Evolutionary conservation across 169 alveolate genomes (phyloP).

Genomic region (Theileria parva): DNA sequence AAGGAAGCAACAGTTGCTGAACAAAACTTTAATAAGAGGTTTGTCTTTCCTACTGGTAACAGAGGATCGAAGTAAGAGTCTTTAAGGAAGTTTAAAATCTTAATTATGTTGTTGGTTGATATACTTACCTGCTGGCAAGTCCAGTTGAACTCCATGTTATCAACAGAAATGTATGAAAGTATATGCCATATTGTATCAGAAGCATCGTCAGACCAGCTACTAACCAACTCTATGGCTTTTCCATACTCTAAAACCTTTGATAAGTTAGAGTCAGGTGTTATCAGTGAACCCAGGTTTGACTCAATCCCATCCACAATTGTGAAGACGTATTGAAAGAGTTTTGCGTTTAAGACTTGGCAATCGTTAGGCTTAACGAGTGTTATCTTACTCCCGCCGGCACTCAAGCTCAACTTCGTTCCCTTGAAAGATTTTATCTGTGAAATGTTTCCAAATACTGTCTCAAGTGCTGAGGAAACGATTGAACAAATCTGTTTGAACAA

Average conservation of each 20-base stretch:
- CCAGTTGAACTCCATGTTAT: constrained; percentile 56
- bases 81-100: constrained; percentile 51
- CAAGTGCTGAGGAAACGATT: constrained; percentile 50
- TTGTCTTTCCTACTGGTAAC: not conserved
- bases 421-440: constrained; percentile 1
- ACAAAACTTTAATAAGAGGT: constrained; percentile 21
- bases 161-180: constrained; percentile 50
- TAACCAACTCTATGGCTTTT: constrained; percentile 12
- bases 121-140: constrained; percentile 42
- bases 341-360: constrained; percentile 38
- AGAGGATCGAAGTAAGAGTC: constrained; percentile 59
- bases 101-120: constrained; percentile 44
- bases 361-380: constrained; percentile 53
- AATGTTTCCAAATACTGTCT: constrained; percentile 19
- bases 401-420: constrained; percentile 38
- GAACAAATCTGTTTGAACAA: constrained; percentile 39
- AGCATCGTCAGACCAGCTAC: constrained; percentile 58
- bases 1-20: constrained; percentile 43
- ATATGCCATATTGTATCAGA: constrained; percentile 62
- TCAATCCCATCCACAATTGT: constrained; percentile 38
- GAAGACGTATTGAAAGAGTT: constrained; percentile 6
- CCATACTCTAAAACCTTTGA: constrained; percentile 20
- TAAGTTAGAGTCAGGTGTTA: constrained; percentile 29
- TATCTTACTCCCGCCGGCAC: constrained; percentile 64
- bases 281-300: constrained; percentile 12